Evolutionary conservation across 495 filamentous ascomycete species (phyloP).

Genomic region (Darksidea phi): DNA sequence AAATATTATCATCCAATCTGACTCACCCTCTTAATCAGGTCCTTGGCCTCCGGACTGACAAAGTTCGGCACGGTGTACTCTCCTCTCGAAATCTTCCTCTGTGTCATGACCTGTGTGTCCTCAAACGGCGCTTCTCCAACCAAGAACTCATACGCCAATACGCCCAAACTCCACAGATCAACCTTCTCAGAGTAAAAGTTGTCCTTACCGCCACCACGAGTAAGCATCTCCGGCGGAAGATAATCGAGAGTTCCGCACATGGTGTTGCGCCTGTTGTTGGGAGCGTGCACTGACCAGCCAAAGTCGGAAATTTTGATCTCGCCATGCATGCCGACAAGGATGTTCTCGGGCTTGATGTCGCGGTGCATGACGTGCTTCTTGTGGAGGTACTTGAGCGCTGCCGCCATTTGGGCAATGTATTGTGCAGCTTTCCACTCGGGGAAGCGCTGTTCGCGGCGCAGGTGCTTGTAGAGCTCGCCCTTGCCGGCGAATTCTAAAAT

Average conservation of each 20-base stretch:
- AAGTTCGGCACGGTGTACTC: slow-evolving; percentile 93
- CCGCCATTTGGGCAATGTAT: slow-evolving; percentile 98
- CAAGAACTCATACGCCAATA: slow-evolving; percentile 94
- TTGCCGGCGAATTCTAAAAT: slow-evolving; percentile 95
- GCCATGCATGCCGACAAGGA: slow-evolving; percentile 92
- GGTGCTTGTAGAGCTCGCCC: slow-evolving; percentile 96
- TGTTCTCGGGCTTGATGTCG: slow-evolving; percentile 99
- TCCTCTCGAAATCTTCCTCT: slow-evolving; percentile 79
- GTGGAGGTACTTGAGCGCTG: slow-evolving; percentile 86
- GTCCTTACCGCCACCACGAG: slow-evolving; percentile 64
- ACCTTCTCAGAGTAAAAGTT: slow-evolving; percentile 94
- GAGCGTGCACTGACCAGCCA: slow-evolving; percentile 97
- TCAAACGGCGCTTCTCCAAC: slow-evolving; percentile 96
- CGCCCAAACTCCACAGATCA: slow-evolving; percentile 92
- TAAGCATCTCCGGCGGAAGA: slow-evolving; percentile 96
- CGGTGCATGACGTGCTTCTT: slow-evolving; percentile 98
- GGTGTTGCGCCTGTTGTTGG: slow-evolving; percentile 88
- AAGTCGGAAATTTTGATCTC: slow-evolving; percentile 99
- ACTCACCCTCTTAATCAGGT: slow-evolving; percentile 85
- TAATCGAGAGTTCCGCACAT: slow-evolving; percentile 98
- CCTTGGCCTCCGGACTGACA: slow-evolving; percentile 84
- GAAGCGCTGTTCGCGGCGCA: slow-evolving; percentile 82
- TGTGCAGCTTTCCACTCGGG: slow-evolving; percentile 95
- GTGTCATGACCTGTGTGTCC: slow-evolving; percentile 92
- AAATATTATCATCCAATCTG: background rate